Percentiles rank a stretch among this genome's conserved stretches.
These are phyloP conservation scores for Metarhizium rileyi DNA, from an alignment of 2,329 filamentous ascomycete species.

Conservation along the genomic window DNA sequence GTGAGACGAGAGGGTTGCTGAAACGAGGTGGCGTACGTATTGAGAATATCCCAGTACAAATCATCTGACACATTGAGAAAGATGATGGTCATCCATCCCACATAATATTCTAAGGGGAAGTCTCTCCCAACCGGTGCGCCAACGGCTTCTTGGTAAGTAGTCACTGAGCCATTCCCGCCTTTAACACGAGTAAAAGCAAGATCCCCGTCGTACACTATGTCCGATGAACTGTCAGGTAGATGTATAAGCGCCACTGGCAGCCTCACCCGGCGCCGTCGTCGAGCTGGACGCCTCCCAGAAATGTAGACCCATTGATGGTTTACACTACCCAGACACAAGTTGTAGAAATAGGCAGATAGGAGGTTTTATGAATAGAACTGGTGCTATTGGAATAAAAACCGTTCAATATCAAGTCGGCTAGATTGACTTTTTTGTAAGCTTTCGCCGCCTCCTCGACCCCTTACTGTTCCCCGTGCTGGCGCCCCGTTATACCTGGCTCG, in stretches of 20 bases:
- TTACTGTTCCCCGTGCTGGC: no score
- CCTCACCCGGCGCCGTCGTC: background rate
- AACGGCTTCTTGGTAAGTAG: conserved; percentile 49
- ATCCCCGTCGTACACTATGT: conserved; percentile 23
- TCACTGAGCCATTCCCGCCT: conserved; percentile 38
- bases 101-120: conserved; percentile 50
- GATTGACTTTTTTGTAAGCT: no score
- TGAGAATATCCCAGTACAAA: conserved; percentile 55
- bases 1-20: background rate
- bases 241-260: background rate
- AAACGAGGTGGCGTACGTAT: conserved; percentile 38
- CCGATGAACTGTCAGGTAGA: background rate
- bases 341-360: background rate
- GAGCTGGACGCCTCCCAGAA: background rate
- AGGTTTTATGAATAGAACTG: background rate
- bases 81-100: conserved; percentile 44
- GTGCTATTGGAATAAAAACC: no score
- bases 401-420: no score
- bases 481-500: no score
- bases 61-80: conserved; percentile 55
- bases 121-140: conserved; percentile 50
- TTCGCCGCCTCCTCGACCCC: no score
- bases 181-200: conserved; percentile 30
- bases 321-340: background rate
- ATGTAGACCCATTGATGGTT: background rate